These are phyloP conservation scores for Ehretia macrophylla DNA, from an alignment of 257 asterid species.

Conservation along the genomic window DNA sequence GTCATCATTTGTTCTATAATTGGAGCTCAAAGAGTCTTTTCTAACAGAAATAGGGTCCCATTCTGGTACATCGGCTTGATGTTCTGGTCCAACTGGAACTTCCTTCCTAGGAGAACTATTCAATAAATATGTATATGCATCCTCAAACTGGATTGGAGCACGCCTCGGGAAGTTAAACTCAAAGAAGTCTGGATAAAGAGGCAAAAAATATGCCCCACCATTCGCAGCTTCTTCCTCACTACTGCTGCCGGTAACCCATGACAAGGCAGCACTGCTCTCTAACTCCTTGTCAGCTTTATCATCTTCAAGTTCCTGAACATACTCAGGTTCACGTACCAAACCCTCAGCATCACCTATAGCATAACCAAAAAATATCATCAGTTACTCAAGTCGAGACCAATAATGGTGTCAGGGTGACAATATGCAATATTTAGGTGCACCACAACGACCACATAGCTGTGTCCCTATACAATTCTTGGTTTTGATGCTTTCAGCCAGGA, in stretches of 20 bases:
- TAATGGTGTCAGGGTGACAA: background rate
- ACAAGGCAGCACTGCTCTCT: constrained; percentile 50
- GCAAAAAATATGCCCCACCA: constrained; percentile 24
- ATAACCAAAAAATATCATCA: background rate
- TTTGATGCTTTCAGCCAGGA: background rate
- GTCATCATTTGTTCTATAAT: constrained; percentile 10
- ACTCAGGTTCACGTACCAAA: background rate
- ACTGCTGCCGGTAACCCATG: constrained; percentile 55
- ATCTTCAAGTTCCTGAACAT: constrained; percentile 17
- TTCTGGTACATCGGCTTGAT: constrained; percentile 64
- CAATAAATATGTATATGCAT: constrained; percentile 33
- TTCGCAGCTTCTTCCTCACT: constrained; percentile 44
- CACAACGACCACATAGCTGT: background rate
- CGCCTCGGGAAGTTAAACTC: constrained; percentile 37
- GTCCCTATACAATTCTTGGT: background rate
- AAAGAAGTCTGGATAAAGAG: constrained; percentile 30
- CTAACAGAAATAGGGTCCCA: constrained; percentile 35
- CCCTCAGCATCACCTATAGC: background rate
- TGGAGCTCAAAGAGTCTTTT: constrained; percentile 11
- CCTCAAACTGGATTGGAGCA: constrained; percentile 27
- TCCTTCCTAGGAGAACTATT: constrained; percentile 45
- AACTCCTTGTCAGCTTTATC: constrained; percentile 38
- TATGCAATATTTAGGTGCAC: background rate
- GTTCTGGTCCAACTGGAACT: constrained; percentile 61
- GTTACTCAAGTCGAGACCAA: background rate